Conservation (phyloP, 2,329 filamentous ascomycete species). For the Zymoseptoria passerinii region DNA sequence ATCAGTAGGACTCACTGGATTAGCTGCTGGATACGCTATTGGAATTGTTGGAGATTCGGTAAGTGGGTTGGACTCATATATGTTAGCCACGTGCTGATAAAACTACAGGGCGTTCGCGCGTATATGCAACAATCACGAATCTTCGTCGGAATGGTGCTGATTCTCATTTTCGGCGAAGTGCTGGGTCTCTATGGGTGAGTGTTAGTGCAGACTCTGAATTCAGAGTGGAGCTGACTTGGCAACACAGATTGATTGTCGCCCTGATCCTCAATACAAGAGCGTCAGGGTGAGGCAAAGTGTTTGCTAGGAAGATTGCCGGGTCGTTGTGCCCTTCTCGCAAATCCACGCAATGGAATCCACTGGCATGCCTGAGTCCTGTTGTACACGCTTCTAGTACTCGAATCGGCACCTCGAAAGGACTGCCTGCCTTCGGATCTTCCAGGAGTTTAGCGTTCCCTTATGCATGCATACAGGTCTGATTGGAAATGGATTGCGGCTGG, state of each 20-base stretch:
- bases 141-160: slow-evolving; percentile 97
- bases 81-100: not conserved
- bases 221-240: slow-evolving; percentile 1
- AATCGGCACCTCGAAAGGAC: too few relatives aligned
- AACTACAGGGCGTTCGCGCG: slow-evolving; percentile 62
- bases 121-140: slow-evolving; percentile 96
- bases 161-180: slow-evolving; percentile 97
- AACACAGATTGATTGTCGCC: slow-evolving; percentile 72
- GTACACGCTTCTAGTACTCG: too few relatives aligned
- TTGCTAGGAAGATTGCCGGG: not conserved
- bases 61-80: slow-evolving; percentile 24
- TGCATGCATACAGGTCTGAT: not conserved
- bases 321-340: too few relatives aligned
- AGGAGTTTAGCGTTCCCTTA: not conserved
- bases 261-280: slow-evolving; percentile 74
- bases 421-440: too few relatives aligned
- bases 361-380: too few relatives aligned
- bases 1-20: slow-evolving; percentile 82
- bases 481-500: not conserved
- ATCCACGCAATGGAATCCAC: too few relatives aligned
- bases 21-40: slow-evolving; percentile 93
- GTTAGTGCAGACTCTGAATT: not conserved
- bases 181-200: slow-evolving; percentile 89
- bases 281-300: not conserved
- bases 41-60: slow-evolving; percentile 89